A percentile compares a stretch with the other conserved stretches of the same genome.
Evolutionary conservation across 108 stramenopile genomes (phyloP).

Genomic region (Fistulifera pelliculosa): DNA sequence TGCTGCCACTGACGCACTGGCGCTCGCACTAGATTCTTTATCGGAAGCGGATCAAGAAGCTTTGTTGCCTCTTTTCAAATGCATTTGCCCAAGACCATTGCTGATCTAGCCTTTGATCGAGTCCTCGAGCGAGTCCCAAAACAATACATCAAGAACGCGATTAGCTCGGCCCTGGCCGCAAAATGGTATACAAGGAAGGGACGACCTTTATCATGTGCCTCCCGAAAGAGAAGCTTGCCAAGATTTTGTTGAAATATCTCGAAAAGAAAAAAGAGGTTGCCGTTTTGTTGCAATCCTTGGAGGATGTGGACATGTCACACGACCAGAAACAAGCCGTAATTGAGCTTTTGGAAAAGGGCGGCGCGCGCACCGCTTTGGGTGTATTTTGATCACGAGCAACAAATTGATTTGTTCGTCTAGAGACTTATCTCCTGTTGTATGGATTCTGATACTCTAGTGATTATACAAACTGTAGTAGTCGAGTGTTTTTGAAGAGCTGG

Average conservation of each 20-base stretch:
- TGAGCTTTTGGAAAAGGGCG: background rate
- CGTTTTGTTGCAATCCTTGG: background rate
- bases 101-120: slow-evolving; percentile 77
- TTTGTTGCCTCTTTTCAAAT: slow-evolving; percentile 66
- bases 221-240: slow-evolving; percentile 52
- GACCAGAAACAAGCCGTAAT: background rate
- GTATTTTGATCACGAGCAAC: background rate
- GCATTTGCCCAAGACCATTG: slow-evolving; percentile 85
- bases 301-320: background rate
- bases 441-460: too few relatives aligned
- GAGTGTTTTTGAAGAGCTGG: too few relatives aligned
- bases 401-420: too few relatives aligned
- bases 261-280: slow-evolving; percentile 73
- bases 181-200: slow-evolving; percentile 95
- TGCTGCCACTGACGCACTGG: slow-evolving; percentile 83
- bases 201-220: slow-evolving; percentile 83
- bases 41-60: slow-evolving; percentile 59
- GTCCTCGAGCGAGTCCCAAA: slow-evolving; percentile 70
- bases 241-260: slow-evolving; percentile 63
- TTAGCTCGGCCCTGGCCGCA: slow-evolving; percentile 87
- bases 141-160: slow-evolving; percentile 92
- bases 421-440: too few relatives aligned
- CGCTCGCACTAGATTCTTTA: slow-evolving; percentile 60
- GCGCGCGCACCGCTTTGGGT: background rate
- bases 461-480: too few relatives aligned